Conservation (phyloP, 2,329 filamentous ascomycete genomes). For the Xylaria multiplex region DNA sequence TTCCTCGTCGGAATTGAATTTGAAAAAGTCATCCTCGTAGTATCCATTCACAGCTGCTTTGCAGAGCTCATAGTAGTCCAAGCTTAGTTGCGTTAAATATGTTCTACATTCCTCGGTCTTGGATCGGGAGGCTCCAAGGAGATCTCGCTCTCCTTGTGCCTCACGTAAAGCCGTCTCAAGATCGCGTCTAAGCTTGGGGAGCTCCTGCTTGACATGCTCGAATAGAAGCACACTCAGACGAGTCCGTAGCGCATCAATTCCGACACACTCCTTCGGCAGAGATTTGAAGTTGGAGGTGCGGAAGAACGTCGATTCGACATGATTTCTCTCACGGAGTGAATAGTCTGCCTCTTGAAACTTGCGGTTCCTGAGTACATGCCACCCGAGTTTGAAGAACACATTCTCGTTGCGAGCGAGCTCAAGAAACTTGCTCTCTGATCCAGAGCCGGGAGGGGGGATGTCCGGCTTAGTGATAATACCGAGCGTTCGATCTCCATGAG, state of each 20-base stretch:
- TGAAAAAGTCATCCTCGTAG: slow-evolving; percentile 49
- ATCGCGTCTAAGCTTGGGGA: slow-evolving; percentile 17
- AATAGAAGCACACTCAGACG: slow-evolving; percentile 27
- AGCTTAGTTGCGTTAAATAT: slow-evolving; percentile 40
- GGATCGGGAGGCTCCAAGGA: slow-evolving; percentile 12
- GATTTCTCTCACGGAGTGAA: slow-evolving; percentile 23
- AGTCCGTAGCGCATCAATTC: slow-evolving; percentile 12
- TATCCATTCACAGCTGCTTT: slow-evolving; percentile 47
- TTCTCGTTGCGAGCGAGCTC: slow-evolving; percentile 54
- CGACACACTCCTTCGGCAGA: slow-evolving; percentile 9
- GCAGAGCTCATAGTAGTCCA: slow-evolving; percentile 45
- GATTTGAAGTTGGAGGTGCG: slow-evolving; percentile 8
- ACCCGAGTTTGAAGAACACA: slow-evolving; percentile 56
- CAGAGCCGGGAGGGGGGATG: slow-evolving; percentile 43
- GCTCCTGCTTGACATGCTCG: slow-evolving; percentile 25
- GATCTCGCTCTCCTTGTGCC: neutral
- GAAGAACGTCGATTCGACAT: slow-evolving; percentile 22
- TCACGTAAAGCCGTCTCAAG: slow-evolving; percentile 12
- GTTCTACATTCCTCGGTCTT: slow-evolving; percentile 11
- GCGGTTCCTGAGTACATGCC: slow-evolving; percentile 58
- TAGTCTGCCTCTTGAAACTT: slow-evolving; percentile 24
- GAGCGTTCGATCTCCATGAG: slow-evolving; percentile 51
- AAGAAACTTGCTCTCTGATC: slow-evolving; percentile 50
- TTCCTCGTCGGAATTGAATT: slow-evolving; percentile 5
- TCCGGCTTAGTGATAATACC: slow-evolving; percentile 62